Evolutionary conservation across 805 yeast species (phyloP).

Genomic region (Candida gorgasii): DNA sequence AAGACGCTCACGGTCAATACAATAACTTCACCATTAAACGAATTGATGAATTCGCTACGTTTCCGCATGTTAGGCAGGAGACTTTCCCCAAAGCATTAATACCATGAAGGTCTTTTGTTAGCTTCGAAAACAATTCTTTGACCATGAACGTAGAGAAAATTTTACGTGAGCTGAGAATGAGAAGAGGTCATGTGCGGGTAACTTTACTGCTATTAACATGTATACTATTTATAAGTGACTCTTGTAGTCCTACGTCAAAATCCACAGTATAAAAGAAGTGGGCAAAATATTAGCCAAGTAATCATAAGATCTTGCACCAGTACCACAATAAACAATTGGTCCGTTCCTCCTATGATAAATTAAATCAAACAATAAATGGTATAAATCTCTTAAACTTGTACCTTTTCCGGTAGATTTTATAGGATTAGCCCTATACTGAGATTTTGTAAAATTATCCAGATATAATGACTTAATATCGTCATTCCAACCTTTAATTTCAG

Average conservation of each 20-base stretch:
- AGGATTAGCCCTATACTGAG: conserved; percentile 33
- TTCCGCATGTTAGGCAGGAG: conserved; percentile 82
- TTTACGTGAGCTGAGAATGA: neutral
- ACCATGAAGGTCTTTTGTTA: conserved; percentile 43
- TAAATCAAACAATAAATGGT: conserved; percentile 42
- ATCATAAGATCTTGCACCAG: conserved; percentile 43
- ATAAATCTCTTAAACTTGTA: conserved; percentile 35
- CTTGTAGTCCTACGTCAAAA: conserved; percentile 8
- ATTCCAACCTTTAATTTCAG: conserved; percentile 43
- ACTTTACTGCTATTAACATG: neutral
- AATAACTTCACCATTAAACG: conserved; percentile 19
- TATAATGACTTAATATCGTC: conserved; percentile 35
- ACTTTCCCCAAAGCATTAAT: conserved; percentile 78
- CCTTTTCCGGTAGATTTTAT: conserved; percentile 29
- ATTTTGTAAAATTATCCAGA: conserved; percentile 29
- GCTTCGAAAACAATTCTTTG: conserved; percentile 82
- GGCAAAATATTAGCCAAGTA: conserved; percentile 34
- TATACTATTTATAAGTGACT: too few relatives aligned
- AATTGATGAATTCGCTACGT: conserved; percentile 41
- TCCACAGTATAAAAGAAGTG: conserved; percentile 5
- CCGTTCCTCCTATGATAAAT: conserved; percentile 25
- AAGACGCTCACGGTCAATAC: neutral
- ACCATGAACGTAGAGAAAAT: conserved; percentile 53
- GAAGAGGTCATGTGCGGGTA: conserved; percentile 1
- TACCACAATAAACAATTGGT: conserved; percentile 40